These are phyloP conservation scores for Elongisporangium senticosum DNA, from an alignment of 352 stramenopile genomes.

Conservation along the genomic window DNA sequence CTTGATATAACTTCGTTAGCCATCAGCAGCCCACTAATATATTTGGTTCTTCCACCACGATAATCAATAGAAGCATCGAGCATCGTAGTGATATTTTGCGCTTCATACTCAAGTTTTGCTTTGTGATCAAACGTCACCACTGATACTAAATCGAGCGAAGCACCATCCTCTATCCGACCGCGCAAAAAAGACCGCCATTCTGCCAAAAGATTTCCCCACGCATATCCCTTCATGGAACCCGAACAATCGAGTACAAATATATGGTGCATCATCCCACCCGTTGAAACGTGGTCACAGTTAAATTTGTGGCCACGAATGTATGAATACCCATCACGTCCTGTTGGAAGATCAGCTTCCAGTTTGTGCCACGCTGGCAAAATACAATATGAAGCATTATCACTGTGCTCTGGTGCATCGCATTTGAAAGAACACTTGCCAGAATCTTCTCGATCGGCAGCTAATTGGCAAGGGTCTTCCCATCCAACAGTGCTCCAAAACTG, in stretches of 20 bases:
- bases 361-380: slow-evolving; percentile 35
- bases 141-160: slow-evolving; percentile 32
- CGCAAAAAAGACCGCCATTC: slow-evolving; percentile 32
- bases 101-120: slow-evolving; percentile 24
- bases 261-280: slow-evolving; percentile 30
- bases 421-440: slow-evolving; percentile 40
- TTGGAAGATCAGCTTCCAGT: not conserved
- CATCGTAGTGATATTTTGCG: slow-evolving; percentile 20
- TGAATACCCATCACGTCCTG: slow-evolving; percentile 15
- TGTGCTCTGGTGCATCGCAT: slow-evolving; percentile 37
- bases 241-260: slow-evolving; percentile 48
- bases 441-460: slow-evolving; percentile 15
- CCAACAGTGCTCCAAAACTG: slow-evolving; percentile 41
- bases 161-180: slow-evolving; percentile 28
- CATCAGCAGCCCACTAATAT: slow-evolving; percentile 22
- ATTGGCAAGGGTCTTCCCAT: slow-evolving; percentile 40
- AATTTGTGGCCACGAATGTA: slow-evolving; percentile 42
- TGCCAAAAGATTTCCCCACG: slow-evolving; percentile 25
- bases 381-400: slow-evolving; percentile 27
- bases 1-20: slow-evolving; percentile 60
- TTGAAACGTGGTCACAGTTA: slow-evolving; percentile 27
- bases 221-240: slow-evolving; percentile 31
- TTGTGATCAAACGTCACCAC: slow-evolving; percentile 35
- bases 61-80: slow-evolving; percentile 10
- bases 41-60: slow-evolving; percentile 31